Conservation (phyloP, 495 filamentous ascomycete genomes). For the Tuber indicum region DNA sequence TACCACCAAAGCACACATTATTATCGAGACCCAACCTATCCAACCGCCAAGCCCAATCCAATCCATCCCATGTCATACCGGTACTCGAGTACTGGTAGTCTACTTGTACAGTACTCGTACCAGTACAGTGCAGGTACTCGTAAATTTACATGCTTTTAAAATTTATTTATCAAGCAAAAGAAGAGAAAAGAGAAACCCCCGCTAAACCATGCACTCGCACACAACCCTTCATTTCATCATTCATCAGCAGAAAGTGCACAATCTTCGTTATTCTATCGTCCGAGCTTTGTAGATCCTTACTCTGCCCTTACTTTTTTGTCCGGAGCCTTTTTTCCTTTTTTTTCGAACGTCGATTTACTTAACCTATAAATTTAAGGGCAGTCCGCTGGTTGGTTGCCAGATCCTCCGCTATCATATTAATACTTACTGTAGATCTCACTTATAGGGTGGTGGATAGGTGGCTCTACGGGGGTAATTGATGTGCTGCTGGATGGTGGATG, state of each 20-base stretch:
- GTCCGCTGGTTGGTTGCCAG: neutral
- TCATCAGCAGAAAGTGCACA: neutral
- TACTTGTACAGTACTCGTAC: no score
- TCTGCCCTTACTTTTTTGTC: neutral
- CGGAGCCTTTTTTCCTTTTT: neutral
- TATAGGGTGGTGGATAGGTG: neutral
- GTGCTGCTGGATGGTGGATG: neutral
- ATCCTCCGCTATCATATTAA: neutral
- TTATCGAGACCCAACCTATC: neutral
- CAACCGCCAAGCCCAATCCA: constrained; percentile 1
- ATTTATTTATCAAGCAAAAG: neutral
- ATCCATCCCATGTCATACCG: neutral
- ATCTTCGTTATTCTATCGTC: neutral
- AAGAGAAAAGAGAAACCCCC: neutral
- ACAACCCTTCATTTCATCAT: neutral
- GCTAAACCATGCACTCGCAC: neutral
- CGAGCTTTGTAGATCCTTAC: neutral
- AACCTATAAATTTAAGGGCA: neutral
- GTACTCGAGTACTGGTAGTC: no score
- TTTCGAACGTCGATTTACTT: neutral
- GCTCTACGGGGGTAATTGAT: neutral
- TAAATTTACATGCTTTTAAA: neutral
- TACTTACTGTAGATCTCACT: neutral
- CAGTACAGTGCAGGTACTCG: no score
- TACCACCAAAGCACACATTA: neutral